phyloP scores from a whole-genome alignment of 306 rosid genomes.

The Lablab purpureus region DNA sequence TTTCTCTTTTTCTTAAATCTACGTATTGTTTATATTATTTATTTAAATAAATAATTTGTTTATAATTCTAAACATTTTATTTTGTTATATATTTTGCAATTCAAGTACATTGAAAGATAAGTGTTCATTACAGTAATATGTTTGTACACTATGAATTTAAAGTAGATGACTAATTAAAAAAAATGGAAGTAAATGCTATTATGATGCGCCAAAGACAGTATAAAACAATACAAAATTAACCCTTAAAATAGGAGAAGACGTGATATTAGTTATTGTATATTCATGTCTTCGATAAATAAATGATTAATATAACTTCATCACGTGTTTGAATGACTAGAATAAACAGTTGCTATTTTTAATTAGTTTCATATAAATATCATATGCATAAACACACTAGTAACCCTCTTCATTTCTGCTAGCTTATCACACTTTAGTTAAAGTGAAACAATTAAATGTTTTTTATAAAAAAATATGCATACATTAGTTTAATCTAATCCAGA shows the following conservation, averaged over 20 bases:
- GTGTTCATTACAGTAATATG: background rate
- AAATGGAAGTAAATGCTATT: background rate
- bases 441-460: no score
- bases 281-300: background rate
- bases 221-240: background rate
- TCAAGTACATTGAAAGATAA: background rate
- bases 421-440: no score
- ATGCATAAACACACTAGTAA: no score
- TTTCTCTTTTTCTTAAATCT: background rate
- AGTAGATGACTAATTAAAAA: background rate
- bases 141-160: background rate
- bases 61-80: background rate
- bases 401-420: no score
- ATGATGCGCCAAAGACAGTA: background rate
- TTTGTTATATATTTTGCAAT: background rate
- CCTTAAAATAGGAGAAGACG: background rate
- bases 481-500: no score
- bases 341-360: background rate
- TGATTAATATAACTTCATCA: background rate
- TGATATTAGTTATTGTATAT: background rate
- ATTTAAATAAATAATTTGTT: background rate
- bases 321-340: background rate
- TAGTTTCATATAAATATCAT: no score
- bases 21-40: background rate
- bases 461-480: no score